These are phyloP conservation scores for Alisma plantagoaquatica DNA, from an alignment of 106 monocot species.

Conservation along the genomic window DNA sequence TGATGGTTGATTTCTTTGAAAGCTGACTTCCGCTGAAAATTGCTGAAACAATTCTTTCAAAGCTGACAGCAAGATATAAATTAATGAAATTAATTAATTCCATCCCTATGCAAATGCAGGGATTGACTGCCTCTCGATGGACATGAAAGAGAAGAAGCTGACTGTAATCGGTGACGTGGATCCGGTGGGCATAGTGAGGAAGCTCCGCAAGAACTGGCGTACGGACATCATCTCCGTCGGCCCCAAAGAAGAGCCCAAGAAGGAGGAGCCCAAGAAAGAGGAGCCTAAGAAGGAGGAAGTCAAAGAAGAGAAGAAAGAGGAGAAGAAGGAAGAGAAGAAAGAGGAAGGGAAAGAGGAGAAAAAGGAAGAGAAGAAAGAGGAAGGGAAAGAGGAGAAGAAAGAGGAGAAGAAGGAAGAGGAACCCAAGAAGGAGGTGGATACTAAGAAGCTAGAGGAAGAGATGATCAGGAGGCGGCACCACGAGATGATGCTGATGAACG, in stretches of 20 bases:
- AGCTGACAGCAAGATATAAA: no score
- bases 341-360: slow-evolving; percentile 13
- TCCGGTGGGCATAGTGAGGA: slow-evolving; percentile 14
- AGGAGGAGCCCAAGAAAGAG: slow-evolving; percentile 17
- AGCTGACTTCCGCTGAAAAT: no score
- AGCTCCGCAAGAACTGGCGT: slow-evolving; percentile 15
- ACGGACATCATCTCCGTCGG: slow-evolving; percentile 17
- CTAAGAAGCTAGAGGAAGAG: slow-evolving; percentile 1
- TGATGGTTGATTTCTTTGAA: no score
- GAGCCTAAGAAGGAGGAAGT: slow-evolving; percentile 6
- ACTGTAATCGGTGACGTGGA: slow-evolving; percentile 16
- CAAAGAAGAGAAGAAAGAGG: slow-evolving; percentile 3
- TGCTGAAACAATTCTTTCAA: no score
- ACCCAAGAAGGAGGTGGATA: slow-evolving; percentile 1
- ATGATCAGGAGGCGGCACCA: background rate
- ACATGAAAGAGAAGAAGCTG: slow-evolving; percentile 20
- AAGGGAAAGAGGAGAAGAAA: slow-evolving; percentile 16
- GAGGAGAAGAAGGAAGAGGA: slow-evolving; percentile 17
- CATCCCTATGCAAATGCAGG: slow-evolving; percentile 4
- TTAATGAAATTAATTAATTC: background rate
- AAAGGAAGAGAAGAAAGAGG: slow-evolving; percentile 16
- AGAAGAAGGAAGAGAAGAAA: slow-evolving; percentile 14
- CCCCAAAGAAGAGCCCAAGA: slow-evolving; percentile 25
- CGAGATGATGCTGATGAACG: no score
- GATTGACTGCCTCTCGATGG: slow-evolving; percentile 19